These are phyloP conservation scores for Apiotrichum porosum DNA, from an alignment of 1,284 basidiomycete genomes.

Conservation along the genomic window DNA sequence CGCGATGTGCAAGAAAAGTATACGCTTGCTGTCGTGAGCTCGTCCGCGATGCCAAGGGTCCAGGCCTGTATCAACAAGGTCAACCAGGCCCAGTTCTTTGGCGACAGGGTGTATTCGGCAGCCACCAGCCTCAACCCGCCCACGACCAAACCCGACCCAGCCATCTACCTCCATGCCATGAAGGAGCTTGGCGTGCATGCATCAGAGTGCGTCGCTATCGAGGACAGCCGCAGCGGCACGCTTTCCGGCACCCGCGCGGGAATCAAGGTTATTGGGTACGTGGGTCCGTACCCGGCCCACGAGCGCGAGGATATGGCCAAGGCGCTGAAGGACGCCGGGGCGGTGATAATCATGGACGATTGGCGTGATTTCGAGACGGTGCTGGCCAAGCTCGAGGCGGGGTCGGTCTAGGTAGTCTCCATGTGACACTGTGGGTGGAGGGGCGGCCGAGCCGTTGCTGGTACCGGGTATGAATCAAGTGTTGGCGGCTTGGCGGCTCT, in stretches of 20 bases:
- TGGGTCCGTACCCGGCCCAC: slow-evolving; percentile 21
- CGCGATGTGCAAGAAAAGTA: slow-evolving; percentile 1
- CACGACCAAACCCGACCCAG: slow-evolving; percentile 29
- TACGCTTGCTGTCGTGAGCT: slow-evolving; percentile 21
- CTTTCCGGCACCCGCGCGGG: slow-evolving; percentile 18
- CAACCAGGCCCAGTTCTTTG: slow-evolving; percentile 16
- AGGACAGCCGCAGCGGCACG: slow-evolving; percentile 24
- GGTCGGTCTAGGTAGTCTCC: no score
- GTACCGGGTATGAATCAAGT: no score
- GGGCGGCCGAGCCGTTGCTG: no score
- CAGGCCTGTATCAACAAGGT: slow-evolving; percentile 19
- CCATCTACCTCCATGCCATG: slow-evolving; percentile 23
- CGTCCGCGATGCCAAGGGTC: slow-evolving; percentile 22
- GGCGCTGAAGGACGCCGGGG: slow-evolving; percentile 20
- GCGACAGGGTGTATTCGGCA: slow-evolving; percentile 21
- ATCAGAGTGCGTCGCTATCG: slow-evolving; percentile 19
- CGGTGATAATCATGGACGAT: slow-evolving; percentile 20
- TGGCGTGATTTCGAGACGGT: slow-evolving; percentile 23
- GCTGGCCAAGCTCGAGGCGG: no score
- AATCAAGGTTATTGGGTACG: slow-evolving; percentile 23
- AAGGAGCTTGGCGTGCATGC: slow-evolving; percentile 12
- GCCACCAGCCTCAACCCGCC: slow-evolving; percentile 18
- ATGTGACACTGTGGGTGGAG: no score
- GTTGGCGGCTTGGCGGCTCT: no score
- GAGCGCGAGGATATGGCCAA: slow-evolving; percentile 15